Percentiles rank a stretch among this genome's conserved stretches.
phyloP scores from a whole-genome alignment of 2,329 filamentous ascomycete species.

The Rhexocercosporidium sp. region DNA sequence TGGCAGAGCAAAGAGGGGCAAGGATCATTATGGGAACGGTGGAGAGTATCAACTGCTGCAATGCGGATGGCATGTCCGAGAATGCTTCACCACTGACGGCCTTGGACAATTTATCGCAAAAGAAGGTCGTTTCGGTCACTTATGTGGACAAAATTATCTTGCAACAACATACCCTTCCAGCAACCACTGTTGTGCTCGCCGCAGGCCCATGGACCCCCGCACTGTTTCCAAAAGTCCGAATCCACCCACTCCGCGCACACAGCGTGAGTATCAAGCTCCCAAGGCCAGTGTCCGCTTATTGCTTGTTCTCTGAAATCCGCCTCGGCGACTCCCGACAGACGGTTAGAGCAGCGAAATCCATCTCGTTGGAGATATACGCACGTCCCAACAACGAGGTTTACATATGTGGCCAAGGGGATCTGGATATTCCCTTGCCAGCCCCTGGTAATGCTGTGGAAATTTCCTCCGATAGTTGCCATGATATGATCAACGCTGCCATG shows the following conservation, averaged over 20 bases:
- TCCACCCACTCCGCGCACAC: conserved; percentile 63
- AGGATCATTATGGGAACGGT: conserved; percentile 53
- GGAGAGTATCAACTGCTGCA: conserved; percentile 24
- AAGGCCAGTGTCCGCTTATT: conserved; percentile 66
- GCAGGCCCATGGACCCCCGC: conserved; percentile 65
- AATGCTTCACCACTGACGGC: conserved; percentile 48
- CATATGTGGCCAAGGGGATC: conserved; percentile 71
- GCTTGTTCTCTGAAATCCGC: conserved; percentile 82
- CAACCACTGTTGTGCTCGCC: conserved; percentile 45
- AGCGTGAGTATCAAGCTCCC: conserved; percentile 66
- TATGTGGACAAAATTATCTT: conserved; percentile 56
- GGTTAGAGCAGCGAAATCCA: conserved; percentile 58
- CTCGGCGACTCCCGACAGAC: conserved; percentile 58
- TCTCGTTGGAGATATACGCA: conserved; percentile 90
- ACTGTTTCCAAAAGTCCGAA: conserved; percentile 58
- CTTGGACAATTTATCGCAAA: conserved; percentile 51
- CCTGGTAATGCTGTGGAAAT: conserved; percentile 75
- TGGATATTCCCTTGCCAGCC: conserved; percentile 71
- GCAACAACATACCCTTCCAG: conserved; percentile 51
- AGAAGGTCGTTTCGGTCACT: conserved; percentile 56
- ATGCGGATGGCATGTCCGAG: conserved; percentile 51
- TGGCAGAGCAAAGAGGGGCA: conserved; percentile 72
- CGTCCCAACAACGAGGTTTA: conserved; percentile 79
- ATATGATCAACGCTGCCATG: conserved; percentile 78
- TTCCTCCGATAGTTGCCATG: conserved; percentile 78